These are phyloP conservation scores for Kodamaea suecica DNA, from an alignment of 1,139 yeast species.

Conservation along the genomic window DNA sequence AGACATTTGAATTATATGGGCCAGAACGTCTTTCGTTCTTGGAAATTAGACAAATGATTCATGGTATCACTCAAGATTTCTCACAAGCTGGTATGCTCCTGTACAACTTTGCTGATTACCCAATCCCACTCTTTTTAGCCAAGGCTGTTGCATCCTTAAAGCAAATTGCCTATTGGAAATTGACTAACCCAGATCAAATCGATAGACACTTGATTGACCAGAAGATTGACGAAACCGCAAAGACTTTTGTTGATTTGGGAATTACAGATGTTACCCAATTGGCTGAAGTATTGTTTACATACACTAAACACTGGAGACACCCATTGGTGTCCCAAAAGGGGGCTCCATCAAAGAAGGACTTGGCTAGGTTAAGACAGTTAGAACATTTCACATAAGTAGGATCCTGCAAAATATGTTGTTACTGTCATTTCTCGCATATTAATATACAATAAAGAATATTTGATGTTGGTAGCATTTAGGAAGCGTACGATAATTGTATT, in stretches of 20 bases:
- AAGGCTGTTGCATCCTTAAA: conserved; percentile 47
- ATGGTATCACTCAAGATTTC: conserved; percentile 59
- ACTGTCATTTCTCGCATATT: too few relatives aligned
- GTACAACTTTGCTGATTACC: conserved; percentile 54
- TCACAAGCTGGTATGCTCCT: conserved; percentile 53
- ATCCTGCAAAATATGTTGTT: neutral
- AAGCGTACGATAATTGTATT: too few relatives aligned
- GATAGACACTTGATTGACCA: conserved; percentile 76
- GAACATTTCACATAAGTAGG: conserved; percentile 38
- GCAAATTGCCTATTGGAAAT: conserved; percentile 63
- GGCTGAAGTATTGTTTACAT: conserved; percentile 66
- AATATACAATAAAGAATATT: too few relatives aligned
- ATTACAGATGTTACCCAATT: conserved; percentile 61
- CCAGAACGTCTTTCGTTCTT: conserved; percentile 60
- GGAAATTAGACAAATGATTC: conserved; percentile 69
- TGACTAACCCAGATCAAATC: conserved; percentile 70
- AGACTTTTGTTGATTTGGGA: conserved; percentile 71
- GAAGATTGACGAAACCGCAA: conserved; percentile 56
- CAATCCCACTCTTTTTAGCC: conserved; percentile 40
- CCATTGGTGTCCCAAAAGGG: conserved; percentile 50
- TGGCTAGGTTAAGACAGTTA: conserved; percentile 43
- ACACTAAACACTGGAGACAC: conserved; percentile 55
- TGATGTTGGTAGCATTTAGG: too few relatives aligned
- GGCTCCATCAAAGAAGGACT: conserved; percentile 41
- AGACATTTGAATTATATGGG: conserved; percentile 76